A percentile compares a stretch with the other conserved stretches of the same genome.
Evolutionary conservation across 2,329 filamentous ascomycete genomes (phyloP).

Genomic region (Penicillium psychrosexuale): DNA sequence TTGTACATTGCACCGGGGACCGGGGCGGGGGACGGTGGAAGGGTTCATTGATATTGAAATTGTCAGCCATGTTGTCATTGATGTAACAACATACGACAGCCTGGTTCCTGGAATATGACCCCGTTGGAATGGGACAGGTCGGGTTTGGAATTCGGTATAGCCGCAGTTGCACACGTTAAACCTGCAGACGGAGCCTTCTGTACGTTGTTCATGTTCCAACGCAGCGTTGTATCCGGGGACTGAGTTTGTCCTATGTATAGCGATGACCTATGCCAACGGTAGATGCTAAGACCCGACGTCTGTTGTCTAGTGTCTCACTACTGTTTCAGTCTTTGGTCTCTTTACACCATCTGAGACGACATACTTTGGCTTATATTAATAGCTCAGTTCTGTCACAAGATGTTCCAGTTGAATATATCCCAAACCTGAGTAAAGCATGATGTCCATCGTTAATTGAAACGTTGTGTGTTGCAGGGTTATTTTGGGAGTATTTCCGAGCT

Average conservation of each 20-base stretch:
- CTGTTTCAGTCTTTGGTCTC: slow-evolving; percentile 4
- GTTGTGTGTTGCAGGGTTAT: not conserved
- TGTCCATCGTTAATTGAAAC: not conserved
- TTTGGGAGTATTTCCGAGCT: not conserved
- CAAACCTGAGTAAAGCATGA: not conserved
- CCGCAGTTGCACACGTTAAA: not conserved
- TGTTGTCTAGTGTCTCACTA: slow-evolving; percentile 2
- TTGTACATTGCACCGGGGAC: not conserved
- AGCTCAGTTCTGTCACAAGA: not conserved
- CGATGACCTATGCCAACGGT: not conserved
- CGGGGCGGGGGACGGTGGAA: not conserved
- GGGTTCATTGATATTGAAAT: not conserved
- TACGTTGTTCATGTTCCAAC: slow-evolving; percentile 5
- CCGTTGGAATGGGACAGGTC: not conserved
- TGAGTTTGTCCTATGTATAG: not conserved
- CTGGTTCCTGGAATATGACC: slow-evolving; percentile 1
- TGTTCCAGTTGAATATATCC: not conserved
- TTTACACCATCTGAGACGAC: not conserved
- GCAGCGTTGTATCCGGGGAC: slow-evolving; percentile 4
- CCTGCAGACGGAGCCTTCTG: not conserved
- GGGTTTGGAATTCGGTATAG: not conserved
- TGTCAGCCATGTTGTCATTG: not conserved
- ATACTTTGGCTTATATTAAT: not conserved
- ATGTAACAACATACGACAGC: not conserved
- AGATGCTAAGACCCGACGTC: not conserved